Evolutionary conservation across 129 eudicot genomes (phyloP).

Genomic region (Escallonia rubra): DNA sequence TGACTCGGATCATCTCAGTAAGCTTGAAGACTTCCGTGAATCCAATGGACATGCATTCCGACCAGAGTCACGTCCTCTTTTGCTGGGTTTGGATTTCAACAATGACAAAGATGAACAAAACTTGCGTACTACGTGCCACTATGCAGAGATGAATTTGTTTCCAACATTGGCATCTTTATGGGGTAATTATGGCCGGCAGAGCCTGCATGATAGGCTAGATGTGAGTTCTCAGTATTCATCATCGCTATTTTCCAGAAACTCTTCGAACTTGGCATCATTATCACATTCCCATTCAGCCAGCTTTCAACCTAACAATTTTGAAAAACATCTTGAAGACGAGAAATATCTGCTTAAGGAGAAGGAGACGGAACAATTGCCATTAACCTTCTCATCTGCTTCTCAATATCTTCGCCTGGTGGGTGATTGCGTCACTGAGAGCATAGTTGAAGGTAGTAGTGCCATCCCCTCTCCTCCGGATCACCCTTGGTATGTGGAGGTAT

Average conservation of each 20-base stretch:
- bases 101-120: slow-evolving; percentile 17
- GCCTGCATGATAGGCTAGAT: slow-evolving; percentile 12
- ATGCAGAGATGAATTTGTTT: slow-evolving; percentile 9
- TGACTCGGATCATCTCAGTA: slow-evolving; percentile 16
- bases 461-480: slow-evolving; percentile 18
- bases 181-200: slow-evolving; percentile 17
- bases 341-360: slow-evolving; percentile 4
- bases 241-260: slow-evolving; percentile 13
- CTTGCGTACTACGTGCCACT: slow-evolving; percentile 9
- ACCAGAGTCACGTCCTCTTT: slow-evolving; percentile 24
- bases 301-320: slow-evolving; percentile 13
- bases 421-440: slow-evolving; percentile 11
- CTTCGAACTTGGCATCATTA: background rate
- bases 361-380: slow-evolving; percentile 17
- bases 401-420: slow-evolving; percentile 26
- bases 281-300: slow-evolving; percentile 14
- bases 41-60: slow-evolving; percentile 27
- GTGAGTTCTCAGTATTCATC: slow-evolving; percentile 9
- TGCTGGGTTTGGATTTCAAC: slow-evolving; percentile 53
- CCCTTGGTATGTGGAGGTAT: slow-evolving; percentile 14
- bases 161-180: slow-evolving; percentile 22
- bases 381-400: slow-evolving; percentile 23
- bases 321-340: slow-evolving; percentile 18
- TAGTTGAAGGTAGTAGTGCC: slow-evolving; percentile 6
- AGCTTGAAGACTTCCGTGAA: slow-evolving; percentile 18